Conservation (phyloP, 345 rosid genomes). For the Carallia pectinifolia region DNA sequence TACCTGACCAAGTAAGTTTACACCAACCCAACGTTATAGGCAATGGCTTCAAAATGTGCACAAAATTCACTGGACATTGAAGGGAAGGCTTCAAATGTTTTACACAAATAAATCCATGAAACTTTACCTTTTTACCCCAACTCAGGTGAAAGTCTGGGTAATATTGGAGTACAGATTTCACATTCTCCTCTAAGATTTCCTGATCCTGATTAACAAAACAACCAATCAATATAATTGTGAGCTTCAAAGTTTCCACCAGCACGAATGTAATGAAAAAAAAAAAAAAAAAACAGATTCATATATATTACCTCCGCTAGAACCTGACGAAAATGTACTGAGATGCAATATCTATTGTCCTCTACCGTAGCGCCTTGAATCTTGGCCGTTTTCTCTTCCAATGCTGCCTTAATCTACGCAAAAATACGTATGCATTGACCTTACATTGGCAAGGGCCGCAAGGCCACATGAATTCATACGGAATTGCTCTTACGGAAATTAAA, state of each 20-base stretch:
- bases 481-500: background rate
- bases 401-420: conserved; percentile 25
- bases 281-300: too few species aligned
- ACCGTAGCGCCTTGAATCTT: conserved; percentile 37
- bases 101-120: background rate
- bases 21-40: background rate
- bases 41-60: too few species aligned
- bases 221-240: background rate
- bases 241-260: too few species aligned
- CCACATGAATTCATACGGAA: background rate
- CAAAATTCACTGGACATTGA: too few species aligned
- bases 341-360: conserved; percentile 50
- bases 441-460: background rate
- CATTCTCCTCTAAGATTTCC: conserved; percentile 29
- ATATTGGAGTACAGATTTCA: conserved; percentile 31
- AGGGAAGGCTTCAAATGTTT: too few species aligned
- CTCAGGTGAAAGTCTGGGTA: conserved; percentile 38
- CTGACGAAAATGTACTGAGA: conserved; percentile 52
- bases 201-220: conserved; percentile 28
- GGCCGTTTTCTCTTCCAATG: conserved; percentile 26
- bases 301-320: conserved; percentile 39
- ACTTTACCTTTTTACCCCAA: conserved; percentile 42
- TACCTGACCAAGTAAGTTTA: conserved; percentile 23
- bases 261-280: too few species aligned
- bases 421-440: background rate